A percentile compares a stretch with the other conserved stretches of the same genome.
These are phyloP conservation scores for Rubia balearica DNA, from an alignment of 305 asterid genomes.

Conservation along the genomic window DNA sequence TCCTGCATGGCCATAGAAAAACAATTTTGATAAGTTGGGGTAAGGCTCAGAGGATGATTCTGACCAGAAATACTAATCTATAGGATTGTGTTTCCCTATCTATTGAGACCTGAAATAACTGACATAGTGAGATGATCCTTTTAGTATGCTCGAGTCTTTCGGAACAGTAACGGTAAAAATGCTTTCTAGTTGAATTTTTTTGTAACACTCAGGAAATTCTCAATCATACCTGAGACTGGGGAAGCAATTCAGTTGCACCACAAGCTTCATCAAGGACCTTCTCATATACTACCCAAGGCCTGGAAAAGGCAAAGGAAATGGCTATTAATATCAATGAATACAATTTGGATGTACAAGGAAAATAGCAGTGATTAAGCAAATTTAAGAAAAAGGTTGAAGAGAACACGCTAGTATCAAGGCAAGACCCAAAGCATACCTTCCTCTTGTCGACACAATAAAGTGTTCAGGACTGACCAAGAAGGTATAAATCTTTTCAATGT, in stretches of 20 bases:
- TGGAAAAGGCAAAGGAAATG: constrained; percentile 9
- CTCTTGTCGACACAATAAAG: constrained; percentile 43
- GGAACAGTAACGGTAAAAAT: background rate
- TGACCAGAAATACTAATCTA: background rate
- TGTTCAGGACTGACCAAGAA: constrained; percentile 36
- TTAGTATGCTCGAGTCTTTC: background rate
- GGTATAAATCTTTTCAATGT: constrained; percentile 26
- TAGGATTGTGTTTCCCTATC: background rate
- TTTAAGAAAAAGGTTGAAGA: background rate
- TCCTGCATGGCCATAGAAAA: constrained; percentile 17
- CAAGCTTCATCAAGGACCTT: constrained; percentile 14
- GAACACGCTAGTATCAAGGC: no score
- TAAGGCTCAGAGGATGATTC: background rate
- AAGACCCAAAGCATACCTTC: constrained; percentile 38
- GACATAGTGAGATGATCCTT: background rate
- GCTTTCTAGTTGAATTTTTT: background rate
- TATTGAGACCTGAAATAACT: background rate
- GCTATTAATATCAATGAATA: background rate
- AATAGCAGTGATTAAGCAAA: background rate
- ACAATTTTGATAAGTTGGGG: background rate
- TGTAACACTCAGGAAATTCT: background rate
- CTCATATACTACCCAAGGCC: constrained; percentile 32
- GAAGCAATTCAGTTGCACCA: background rate
- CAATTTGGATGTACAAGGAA: background rate
- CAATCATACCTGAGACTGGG: constrained; percentile 21